Conservation (phyloP, 2,329 filamentous ascomycete species). For the Colletotrichum trifolii region DNA sequence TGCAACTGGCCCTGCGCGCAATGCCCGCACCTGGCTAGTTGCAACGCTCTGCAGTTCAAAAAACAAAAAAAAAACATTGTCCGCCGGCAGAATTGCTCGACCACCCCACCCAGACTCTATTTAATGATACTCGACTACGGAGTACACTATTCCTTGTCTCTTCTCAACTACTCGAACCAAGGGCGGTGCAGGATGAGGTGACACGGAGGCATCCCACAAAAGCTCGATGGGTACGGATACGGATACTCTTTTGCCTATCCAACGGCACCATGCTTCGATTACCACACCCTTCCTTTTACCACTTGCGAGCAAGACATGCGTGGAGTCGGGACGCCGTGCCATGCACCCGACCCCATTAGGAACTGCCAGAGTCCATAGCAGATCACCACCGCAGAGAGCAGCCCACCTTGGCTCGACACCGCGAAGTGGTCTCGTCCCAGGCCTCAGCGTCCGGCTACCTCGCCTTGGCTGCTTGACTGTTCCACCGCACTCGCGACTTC, state of each 20-base stretch:
- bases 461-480: conserved; percentile 33
- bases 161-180: too few relatives aligned
- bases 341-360: conserved; percentile 35
- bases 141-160: too few relatives aligned
- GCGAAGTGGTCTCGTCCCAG: not conserved
- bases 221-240: not conserved
- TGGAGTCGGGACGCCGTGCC: conserved; percentile 18
- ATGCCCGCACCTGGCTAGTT: conserved; percentile 16
- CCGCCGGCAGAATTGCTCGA: too few relatives aligned
- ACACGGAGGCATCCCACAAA: conserved; percentile 22
- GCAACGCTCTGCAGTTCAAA: conserved; percentile 1
- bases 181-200: not conserved
- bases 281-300: conserved; percentile 18
- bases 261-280: conserved; percentile 5
- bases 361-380: conserved; percentile 29
- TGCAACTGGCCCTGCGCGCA: conserved; percentile 15
- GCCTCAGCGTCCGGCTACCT: conserved; percentile 2
- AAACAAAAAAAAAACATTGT: too few relatives aligned
- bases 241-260: conserved; percentile 26
- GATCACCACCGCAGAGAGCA: conserved; percentile 29
- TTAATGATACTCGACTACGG: conserved; percentile 15
- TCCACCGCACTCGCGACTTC: conserved; percentile 23
- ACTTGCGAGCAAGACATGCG: conserved; percentile 23
- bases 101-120: too few relatives aligned
- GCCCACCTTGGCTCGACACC: conserved; percentile 27